phyloP scores from a whole-genome alignment of 1,284 basidiomycete genomes.

The Agroathelia rolfsii region DNA sequence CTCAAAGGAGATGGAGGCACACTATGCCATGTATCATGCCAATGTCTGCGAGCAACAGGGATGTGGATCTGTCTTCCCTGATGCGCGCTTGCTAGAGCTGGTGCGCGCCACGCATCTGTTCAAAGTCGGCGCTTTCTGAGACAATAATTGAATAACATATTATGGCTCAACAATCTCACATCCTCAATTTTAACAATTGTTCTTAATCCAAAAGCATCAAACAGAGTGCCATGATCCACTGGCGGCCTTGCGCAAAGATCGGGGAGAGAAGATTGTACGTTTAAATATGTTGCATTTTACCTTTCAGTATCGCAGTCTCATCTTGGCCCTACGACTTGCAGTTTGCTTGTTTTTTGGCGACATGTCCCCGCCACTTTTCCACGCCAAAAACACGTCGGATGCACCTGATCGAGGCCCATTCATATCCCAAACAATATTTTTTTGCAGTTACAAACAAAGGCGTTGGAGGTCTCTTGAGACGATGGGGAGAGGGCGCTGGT shows the following conservation, averaged over 20 bases:
- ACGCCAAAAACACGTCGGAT: constrained; percentile 72
- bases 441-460: constrained; percentile 86
- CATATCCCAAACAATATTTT: constrained; percentile 80
- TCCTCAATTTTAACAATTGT: too few relatives aligned
- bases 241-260: constrained; percentile 59
- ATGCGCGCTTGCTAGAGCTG: constrained; percentile 64
- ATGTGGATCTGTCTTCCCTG: constrained; percentile 82
- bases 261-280: constrained; percentile 81
- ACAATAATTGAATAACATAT: too few relatives aligned
- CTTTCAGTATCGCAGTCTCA: constrained; percentile 21
- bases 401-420: constrained; percentile 78
- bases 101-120: constrained; percentile 35
- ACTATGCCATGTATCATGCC: constrained; percentile 76
- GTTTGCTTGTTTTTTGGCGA: constrained; percentile 74
- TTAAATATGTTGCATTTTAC: constrained; percentile 8
- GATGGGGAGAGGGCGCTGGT: constrained; percentile 74
- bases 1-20: constrained; percentile 62
- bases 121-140: too few relatives aligned
- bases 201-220: constrained; percentile 78
- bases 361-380: constrained; percentile 56
- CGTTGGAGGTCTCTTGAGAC: constrained; percentile 62
- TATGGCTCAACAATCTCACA: too few relatives aligned
- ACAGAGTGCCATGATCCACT: constrained; percentile 84
- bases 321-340: constrained; percentile 25
- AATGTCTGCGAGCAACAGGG: constrained; percentile 64